Base-by-base conservation (phyloP, 345 rosid species). In the Ceriops decandra region DNA sequence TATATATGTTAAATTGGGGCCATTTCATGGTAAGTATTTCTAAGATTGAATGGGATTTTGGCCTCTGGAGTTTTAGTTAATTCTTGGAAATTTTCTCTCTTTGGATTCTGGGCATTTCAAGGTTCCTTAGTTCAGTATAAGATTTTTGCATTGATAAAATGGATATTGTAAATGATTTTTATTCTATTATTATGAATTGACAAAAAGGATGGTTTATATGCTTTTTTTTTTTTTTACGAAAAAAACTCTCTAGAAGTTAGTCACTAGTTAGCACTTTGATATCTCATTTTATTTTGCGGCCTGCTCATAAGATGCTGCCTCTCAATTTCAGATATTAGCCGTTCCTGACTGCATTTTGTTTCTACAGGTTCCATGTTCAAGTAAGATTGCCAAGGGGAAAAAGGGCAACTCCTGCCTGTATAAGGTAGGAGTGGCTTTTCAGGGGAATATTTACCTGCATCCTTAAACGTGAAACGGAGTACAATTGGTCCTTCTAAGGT, bases 301-400 rank as follows among this genome's bases (percentile, higher is more conserved):
- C 9, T 54, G n/a, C n/a, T 71, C 9, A 38, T 7, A 24, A 17
- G 33, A 22, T 47, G 7, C 49, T 60, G n/a, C 27, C 47, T 31
- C 47, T 28, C 27, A 38, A 27, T 53, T 22, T 24, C 13, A 36
- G 57, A 56, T 32, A 64, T 8, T 42, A 2, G 47, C 46, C 24
- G 33, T 59, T 70, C n/a, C 72, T 66, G 17, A 57, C 21, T 64
- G 56, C n/a, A 73, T 60, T 74, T 69, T 30, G 20, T 62, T 9
- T 49, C 13, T 79, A 60, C 67, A 89, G 96, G 89, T 70, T 68
- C 81, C 81, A 46, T 77, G 80, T 59, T 80, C 86, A 1, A 82
- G 81, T 49, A 89, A 88, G 74, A 31, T 87, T 72, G 82, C 86
- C 6, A 85, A 85, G 67, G 63, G 80, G 27, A 89, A 83, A 72